Evolutionary conservation across 768 basidiomycete species (phyloP).

Genomic region (Coprinellus micaceus): DNA sequence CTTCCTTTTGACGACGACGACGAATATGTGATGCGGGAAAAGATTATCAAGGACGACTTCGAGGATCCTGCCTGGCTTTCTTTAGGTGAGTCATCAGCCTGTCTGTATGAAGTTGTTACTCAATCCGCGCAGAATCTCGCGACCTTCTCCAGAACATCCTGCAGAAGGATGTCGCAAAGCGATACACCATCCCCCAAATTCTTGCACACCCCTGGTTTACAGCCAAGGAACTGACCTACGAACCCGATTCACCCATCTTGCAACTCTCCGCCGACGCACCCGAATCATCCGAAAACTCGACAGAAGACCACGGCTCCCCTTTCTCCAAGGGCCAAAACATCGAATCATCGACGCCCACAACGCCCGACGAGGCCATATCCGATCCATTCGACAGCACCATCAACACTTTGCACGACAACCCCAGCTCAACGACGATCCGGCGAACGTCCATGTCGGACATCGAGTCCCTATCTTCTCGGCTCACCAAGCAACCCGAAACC

Average conservation of each 20-base stretch:
- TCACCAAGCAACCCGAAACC: constrained; percentile 39
- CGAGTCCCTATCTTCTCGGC: constrained; percentile 34
- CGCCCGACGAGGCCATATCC: constrained; percentile 46
- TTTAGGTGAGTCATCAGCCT: constrained; percentile 47
- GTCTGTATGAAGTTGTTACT: not conserved
- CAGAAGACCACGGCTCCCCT: constrained; percentile 49
- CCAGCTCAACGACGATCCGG: constrained; percentile 60
- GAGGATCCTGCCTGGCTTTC: constrained; percentile 94
- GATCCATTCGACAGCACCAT: constrained; percentile 43
- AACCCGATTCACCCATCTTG: constrained; percentile 27
- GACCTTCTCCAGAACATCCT: constrained; percentile 78
- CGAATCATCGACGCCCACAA: constrained; percentile 49
- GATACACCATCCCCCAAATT: constrained; percentile 80
- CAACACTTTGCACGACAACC: constrained; percentile 36
- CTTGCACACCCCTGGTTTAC: constrained; percentile 86
- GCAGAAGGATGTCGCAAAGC: constrained; percentile 68
- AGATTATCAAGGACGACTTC: constrained; percentile 82
- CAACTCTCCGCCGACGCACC: constrained; percentile 16
- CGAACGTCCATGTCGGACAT: constrained; percentile 35
- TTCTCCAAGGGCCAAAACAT: constrained; percentile 33
- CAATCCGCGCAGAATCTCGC: constrained; percentile 63
- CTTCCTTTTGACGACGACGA: constrained; percentile 91
- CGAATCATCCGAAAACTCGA: constrained; percentile 53
- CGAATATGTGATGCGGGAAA: constrained; percentile 74
- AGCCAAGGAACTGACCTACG: constrained; percentile 30